These are phyloP conservation scores for Aspergillus pseudonomiae DNA, from an alignment of 2,329 filamentous ascomycete species.

Conservation along the genomic window DNA sequence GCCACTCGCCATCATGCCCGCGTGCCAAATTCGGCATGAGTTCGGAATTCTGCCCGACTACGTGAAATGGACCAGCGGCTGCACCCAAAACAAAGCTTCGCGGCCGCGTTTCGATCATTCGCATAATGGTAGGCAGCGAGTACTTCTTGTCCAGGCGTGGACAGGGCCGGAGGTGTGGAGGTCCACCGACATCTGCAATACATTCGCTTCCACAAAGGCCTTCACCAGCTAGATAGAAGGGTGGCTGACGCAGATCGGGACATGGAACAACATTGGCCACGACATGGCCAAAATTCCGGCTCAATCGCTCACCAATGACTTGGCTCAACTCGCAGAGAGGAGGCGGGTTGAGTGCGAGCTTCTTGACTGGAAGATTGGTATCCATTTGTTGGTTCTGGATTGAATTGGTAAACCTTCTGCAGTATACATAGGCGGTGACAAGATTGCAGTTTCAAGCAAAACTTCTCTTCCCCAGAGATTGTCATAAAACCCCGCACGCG, in stretches of 20 bases:
- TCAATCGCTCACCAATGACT: not conserved
- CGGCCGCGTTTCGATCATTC: not conserved
- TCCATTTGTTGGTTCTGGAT: not conserved
- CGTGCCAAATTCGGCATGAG: not conserved
- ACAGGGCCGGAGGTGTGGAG: not conserved
- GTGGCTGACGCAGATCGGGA: not conserved
- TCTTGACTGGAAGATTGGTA: not conserved
- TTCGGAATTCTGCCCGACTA: not conserved
- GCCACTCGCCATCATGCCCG: not conserved
- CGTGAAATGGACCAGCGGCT: not conserved
- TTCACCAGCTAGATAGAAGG: not conserved
- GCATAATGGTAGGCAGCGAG: not conserved
- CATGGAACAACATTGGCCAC: not conserved
- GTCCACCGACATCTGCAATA: not conserved
- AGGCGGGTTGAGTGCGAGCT: not conserved
- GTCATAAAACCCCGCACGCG: no score
- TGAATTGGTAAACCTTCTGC: not conserved
- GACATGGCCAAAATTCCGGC: not conserved
- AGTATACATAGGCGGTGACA: not conserved
- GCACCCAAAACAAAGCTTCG: not conserved
- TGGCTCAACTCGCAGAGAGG: not conserved
- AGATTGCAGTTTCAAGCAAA: no score
- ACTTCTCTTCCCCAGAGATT: no score
- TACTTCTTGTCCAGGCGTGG: not conserved
- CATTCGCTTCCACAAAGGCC: not conserved